phyloP scores from a whole-genome alignment of 257 asterid genomes.

The Haberlea rhodopensis region DNA sequence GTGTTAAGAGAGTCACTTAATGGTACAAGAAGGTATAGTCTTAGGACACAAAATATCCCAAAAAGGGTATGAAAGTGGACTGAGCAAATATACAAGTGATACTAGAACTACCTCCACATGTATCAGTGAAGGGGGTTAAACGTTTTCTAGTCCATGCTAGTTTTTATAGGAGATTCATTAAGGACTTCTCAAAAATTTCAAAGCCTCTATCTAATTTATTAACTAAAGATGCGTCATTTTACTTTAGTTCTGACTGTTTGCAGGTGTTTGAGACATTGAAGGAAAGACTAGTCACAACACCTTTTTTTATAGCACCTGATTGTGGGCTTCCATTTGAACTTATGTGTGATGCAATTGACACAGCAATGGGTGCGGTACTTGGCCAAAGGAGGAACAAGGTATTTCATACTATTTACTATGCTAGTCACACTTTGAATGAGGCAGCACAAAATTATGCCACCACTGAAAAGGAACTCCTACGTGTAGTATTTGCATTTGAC shows the following conservation, averaged over 20 bases:
- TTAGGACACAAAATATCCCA: too few relatives aligned
- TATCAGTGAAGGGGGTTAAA: too few relatives aligned
- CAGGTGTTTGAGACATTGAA: background rate
- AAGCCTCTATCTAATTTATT: background rate
- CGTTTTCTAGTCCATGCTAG: background rate
- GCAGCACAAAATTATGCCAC: too few relatives aligned
- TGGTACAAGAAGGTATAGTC: too few relatives aligned
- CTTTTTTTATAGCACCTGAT: background rate
- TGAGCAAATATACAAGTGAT: too few relatives aligned
- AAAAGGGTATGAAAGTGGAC: too few relatives aligned
- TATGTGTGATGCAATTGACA: slow-evolving; percentile 1
- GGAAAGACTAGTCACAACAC: background rate
- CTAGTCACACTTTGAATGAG: too few relatives aligned
- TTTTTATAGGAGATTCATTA: background rate
- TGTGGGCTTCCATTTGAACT: background rate
- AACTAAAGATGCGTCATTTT: background rate
- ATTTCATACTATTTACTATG: too few relatives aligned
- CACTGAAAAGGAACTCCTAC: too few relatives aligned
- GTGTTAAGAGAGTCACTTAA: background rate
- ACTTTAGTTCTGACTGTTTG: background rate
- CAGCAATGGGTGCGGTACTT: background rate
- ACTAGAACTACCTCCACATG: too few relatives aligned
- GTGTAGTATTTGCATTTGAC: too few relatives aligned
- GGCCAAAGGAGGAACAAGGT: background rate
- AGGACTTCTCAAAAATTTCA: background rate